Evolutionary conservation across 371 early-diverging fungal genomes (phyloP).

Genomic region (Syncephalastrum sp.): DNA sequence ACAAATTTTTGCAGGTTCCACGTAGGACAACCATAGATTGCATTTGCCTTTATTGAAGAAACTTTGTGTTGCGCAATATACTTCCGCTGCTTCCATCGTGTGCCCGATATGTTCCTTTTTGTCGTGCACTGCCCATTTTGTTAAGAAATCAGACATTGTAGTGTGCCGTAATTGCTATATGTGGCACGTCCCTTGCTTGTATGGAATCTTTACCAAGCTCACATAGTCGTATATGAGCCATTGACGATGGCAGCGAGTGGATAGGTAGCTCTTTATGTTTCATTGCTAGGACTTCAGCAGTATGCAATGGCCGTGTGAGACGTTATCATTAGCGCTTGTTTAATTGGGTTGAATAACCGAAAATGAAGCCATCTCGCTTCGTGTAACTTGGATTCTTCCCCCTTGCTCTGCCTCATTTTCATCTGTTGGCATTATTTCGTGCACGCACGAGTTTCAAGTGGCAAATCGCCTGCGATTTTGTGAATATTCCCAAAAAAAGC

Average conservation of each 20-base stretch:
- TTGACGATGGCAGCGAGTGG: no score
- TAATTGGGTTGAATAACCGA: slow-evolving; percentile 9
- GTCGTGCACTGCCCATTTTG: slow-evolving; percentile 10
- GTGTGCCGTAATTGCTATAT: neutral
- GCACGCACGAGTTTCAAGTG: no score
- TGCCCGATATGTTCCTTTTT: slow-evolving; percentile 16
- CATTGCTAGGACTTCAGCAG: neutral
- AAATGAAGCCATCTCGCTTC: slow-evolving; percentile 2
- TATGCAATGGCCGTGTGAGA: neutral
- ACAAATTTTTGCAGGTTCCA: slow-evolving; percentile 3
- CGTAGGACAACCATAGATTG: slow-evolving; percentile 31
- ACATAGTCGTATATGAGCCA: no score
- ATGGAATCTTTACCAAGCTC: no score
- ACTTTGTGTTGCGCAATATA: slow-evolving; percentile 18
- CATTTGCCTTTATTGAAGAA: slow-evolving; percentile 21
- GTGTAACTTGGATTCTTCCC: no score
- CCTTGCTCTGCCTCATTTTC: no score
- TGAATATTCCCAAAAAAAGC: neutral
- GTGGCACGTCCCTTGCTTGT: no score
- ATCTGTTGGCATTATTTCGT: no score
- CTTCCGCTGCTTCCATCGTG: slow-evolving; percentile 25
- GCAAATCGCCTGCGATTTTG: no score
- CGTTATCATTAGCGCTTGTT: slow-evolving; percentile 5
- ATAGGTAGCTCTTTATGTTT: neutral
- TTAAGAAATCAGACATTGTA: no score